Conservation (phyloP, 495 filamentous ascomycete species). For the Usnea hakonensis region DNA sequence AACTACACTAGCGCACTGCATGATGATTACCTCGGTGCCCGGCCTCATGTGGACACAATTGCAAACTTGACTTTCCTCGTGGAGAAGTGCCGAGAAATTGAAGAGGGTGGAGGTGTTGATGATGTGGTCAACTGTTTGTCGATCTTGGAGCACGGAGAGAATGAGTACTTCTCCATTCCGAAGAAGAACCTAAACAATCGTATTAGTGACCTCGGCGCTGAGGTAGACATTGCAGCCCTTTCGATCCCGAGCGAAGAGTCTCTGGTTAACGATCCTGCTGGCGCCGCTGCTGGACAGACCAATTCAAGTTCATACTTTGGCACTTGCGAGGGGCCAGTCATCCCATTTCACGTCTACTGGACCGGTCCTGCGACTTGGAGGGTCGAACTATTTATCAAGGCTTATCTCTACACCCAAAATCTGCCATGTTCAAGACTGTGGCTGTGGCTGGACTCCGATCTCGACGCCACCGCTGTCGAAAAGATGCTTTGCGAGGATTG, state of each 20-base stretch:
- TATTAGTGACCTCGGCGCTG: background rate
- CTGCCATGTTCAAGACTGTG: constrained; percentile 45
- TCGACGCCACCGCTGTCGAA: constrained; percentile 38
- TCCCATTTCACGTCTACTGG: constrained; percentile 52
- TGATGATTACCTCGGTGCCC: constrained; percentile 43
- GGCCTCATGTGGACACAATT: constrained; percentile 44
- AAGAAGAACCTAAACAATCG: background rate
- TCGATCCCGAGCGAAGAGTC: background rate
- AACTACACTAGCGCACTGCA: constrained; percentile 40
- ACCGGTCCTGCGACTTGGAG: constrained; percentile 51
- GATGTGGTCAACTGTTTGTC: constrained; percentile 37
- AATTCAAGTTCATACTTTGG: constrained; percentile 33
- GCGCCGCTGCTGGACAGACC: background rate
- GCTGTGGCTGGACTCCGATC: constrained; percentile 48
- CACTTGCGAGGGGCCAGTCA: constrained; percentile 46
- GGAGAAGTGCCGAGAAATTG: constrained; percentile 44
- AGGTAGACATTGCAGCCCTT: background rate
- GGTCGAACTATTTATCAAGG: constrained; percentile 50
- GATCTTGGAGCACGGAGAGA: constrained; percentile 39
- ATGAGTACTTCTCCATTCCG: constrained; percentile 43
- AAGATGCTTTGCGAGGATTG: constrained; percentile 44
- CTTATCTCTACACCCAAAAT: constrained; percentile 50
- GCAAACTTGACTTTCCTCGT: constrained; percentile 44
- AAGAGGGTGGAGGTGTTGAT: constrained; percentile 40
- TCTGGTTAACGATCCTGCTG: background rate